Conservation (phyloP, 192 early-diverging fungal genomes). For the Coemansia sp. region DNA sequence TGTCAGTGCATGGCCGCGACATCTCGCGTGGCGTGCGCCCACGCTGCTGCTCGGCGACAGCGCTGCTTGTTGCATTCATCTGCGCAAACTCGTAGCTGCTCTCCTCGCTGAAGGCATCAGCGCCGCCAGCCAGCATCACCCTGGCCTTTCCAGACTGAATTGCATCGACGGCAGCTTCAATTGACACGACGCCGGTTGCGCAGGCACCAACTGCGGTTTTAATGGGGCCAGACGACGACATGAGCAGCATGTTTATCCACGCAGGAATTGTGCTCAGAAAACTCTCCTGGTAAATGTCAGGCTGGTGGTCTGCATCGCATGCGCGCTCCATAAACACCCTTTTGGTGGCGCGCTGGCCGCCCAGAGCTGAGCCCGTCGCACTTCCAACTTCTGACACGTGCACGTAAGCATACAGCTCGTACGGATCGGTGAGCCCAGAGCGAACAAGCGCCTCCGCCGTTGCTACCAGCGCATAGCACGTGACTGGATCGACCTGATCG, state of each 20-base stretch:
- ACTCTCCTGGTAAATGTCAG: constrained; percentile 93
- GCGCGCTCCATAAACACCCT: constrained; percentile 78
- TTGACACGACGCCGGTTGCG: constrained; percentile 86
- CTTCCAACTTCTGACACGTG: constrained; percentile 92
- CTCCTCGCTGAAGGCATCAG: constrained; percentile 89
- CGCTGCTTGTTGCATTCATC: constrained; percentile 92
- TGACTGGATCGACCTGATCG: constrained; percentile 86
- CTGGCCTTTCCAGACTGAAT: constrained; percentile 88
- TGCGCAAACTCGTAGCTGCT: constrained; percentile 92
- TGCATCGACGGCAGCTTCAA: constrained; percentile 89
- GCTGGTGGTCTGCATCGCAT: constrained; percentile 79
- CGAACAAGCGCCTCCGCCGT: constrained; percentile 89
- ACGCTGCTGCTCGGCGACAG: constrained; percentile 71
- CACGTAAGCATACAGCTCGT: constrained; percentile 94
- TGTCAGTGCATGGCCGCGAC: constrained; percentile 88
- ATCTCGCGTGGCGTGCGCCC: constrained; percentile 88
- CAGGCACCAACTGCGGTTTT: constrained; percentile 80
- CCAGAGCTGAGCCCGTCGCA: constrained; percentile 82
- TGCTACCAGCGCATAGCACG: constrained; percentile 84
- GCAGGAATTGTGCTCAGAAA: constrained; percentile 96
- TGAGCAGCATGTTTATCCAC: constrained; percentile 93
- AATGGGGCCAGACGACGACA: constrained; percentile 91
- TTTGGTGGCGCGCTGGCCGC: constrained; percentile 74
- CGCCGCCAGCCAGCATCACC: constrained; percentile 87
- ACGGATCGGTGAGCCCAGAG: constrained; percentile 92